Evolutionary conservation across 371 early-diverging fungal species (phyloP).

Genomic region (Zychaea mexicana): DNA sequence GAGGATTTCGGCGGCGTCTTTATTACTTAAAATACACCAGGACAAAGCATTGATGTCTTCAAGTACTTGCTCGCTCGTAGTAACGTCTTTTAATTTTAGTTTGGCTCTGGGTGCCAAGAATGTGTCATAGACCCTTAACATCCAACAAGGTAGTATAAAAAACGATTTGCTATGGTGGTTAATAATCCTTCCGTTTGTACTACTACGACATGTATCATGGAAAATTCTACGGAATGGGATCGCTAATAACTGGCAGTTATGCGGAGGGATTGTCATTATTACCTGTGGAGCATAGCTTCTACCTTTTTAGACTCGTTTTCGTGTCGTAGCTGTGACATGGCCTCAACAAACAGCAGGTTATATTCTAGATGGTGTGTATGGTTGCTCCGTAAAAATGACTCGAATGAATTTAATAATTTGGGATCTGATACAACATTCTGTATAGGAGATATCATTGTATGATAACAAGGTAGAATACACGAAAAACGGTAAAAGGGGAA

Average conservation of each 20-base stretch:
- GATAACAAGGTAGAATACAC: too few species aligned
- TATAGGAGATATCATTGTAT: conserved; percentile 1
- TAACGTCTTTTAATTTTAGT: conserved; percentile 26
- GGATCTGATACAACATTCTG: conserved; percentile 31
- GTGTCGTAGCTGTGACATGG: conserved; percentile 37
- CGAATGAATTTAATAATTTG: conserved; percentile 29
- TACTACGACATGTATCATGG: too few species aligned
- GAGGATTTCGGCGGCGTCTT: conserved; percentile 25
- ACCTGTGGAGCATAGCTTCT: conserved; percentile 33
- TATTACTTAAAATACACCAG: conserved; percentile 26
- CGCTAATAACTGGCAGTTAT: not conserved
- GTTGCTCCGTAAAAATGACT: conserved; percentile 20
- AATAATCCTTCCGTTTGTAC: too few species aligned
- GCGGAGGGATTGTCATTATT: not conserved
- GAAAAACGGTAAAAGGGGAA: not conserved
- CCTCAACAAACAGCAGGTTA: conserved; percentile 43
- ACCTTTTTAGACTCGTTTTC: conserved; percentile 25
- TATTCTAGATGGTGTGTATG: conserved; percentile 18
- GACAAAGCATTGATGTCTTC: conserved; percentile 22
- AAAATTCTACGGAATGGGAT: too few species aligned
- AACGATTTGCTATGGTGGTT: too few species aligned
- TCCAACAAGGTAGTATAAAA: not conserved
- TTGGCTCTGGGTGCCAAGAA: conserved; percentile 34
- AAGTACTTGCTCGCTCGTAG: conserved; percentile 23
- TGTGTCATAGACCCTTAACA: conserved; percentile 39